Base-by-base conservation (phyloP, 148 eudicot genomes). In the Rhododendron mucronatum region DNA sequence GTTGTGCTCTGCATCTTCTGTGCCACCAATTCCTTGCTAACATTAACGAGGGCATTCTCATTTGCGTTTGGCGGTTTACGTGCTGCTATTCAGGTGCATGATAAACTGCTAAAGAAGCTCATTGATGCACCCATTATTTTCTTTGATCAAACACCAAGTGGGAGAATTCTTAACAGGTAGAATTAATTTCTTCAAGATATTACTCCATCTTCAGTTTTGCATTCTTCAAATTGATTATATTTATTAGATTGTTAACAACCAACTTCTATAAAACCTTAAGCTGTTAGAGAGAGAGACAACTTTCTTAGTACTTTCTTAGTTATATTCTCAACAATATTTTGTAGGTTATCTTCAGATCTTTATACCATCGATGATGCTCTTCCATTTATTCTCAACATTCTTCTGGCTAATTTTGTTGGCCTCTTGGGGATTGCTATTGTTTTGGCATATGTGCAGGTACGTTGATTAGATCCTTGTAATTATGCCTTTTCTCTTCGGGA, bases 381-480 rank as follows among this genome's bases (percentile, higher is more conserved):
- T 90, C 99, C 99, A 23, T 96, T 96, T 88, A 96, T 96, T 83
- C 94, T 96, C 92, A 96, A 96, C 95, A 95, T 95, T 91, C 96
- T 96, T 82, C 94, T 96, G 84, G 98, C 99, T 73, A 96, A 95
- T 91, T 92, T 92, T 88, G 97, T 96, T 53, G 96, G 98, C 87
- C 93, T 96, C 75, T 84, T 95, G 86, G 99, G 99, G 44, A 94
- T 95, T 82, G 94, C 91, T 41, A 35, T 95, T 74, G 94, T 96
- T 88, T 86, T 96, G 87, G 91, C 97, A 57, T 95, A 91, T 88
- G 97, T 94, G 37, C 98, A 96, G 99, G 99, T 96, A 85, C 85
- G 10, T 77, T 3, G 53, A 74, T 18, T 16, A 50, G 81, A 71
- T 81, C 45, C 83, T 69, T 73, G 37, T 37, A 80, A 20, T 79